Evolutionary conservation across 371 early-diverging fungal species (phyloP), one percentile per base, ranked within the genome.

Genomic region (Funneliformis caledonium): DNA sequence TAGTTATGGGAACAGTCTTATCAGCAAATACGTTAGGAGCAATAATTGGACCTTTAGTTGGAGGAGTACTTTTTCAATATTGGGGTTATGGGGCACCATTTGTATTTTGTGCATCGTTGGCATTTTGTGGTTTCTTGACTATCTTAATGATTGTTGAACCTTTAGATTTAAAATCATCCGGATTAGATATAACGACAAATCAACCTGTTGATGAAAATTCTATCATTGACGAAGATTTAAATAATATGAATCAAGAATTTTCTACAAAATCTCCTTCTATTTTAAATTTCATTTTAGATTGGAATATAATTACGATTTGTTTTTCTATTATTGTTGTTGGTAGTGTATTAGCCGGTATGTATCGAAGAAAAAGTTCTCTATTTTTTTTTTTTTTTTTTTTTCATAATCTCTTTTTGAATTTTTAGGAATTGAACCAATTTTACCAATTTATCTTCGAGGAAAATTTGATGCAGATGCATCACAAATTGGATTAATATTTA

Each of bases 1-100:
- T 88, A 16, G 94, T 92, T 7, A 94, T 96, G 92, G 93, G 95
- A 11, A 89, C 92, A 2, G 92, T 93, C 0, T 84, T 95, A 76
- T 89, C 90, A 2, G 93, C 92, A 2, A 92, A 93, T 65, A 89
- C 94, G 3, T 83, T 95, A 16, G 89, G 97, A 22, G 90, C 91
- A 81, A 88, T 93, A 47, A 83, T 88, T 62, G 97, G 97, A 2
- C 97, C 97, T 0, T 88, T 93, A 31, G 77, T 94, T 19, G 96
- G 96, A 26, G 96, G 95, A 6, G 85, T 88, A 61, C 84, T 96
- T 1, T 95, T 88, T 81, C 88, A 91, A 50, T 91, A 89, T 56
- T 87, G 89, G 68, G 94, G 94, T 31, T 88, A 89, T 48, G 82
- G 84, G 16, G 92, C 93, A 1, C 95, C 96, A 26, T 95, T 95